Conservation (phyloP, 2,329 filamentous ascomycete species). For the Stemphylium lycopersici region DNA sequence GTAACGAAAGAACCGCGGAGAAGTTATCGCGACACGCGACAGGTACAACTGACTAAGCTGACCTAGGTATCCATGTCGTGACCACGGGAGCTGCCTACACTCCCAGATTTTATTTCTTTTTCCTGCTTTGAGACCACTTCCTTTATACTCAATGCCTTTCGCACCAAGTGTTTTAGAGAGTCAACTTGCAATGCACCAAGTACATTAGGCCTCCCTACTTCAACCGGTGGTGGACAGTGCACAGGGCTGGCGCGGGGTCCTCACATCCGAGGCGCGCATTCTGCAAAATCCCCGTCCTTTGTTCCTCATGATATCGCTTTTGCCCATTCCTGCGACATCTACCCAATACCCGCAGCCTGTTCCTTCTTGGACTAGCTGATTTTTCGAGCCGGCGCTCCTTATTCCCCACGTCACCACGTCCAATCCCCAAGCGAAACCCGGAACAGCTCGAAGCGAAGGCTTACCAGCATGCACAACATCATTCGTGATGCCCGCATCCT, state of each 20-base stretch:
- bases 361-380: slow-evolving; percentile 9
- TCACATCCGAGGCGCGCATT: slow-evolving; percentile 4
- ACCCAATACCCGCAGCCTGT: slow-evolving; percentile 3
- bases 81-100: not conserved
- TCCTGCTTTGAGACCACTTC: not conserved
- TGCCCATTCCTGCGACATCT: not conserved
- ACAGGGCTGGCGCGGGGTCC: slow-evolving; percentile 12
- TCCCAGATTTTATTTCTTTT: not conserved
- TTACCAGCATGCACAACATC: slow-evolving; percentile 29
- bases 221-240: slow-evolving; percentile 8
- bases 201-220: slow-evolving; percentile 9
- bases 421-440: slow-evolving; percentile 27
- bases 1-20: not conserved
- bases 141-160: not conserved
- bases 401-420: slow-evolving; percentile 9
- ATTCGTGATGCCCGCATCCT: slow-evolving; percentile 34
- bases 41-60: slow-evolving; percentile 7
- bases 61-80: not conserved
- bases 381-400: slow-evolving; percentile 6
- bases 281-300: slow-evolving; percentile 1
- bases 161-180: not conserved
- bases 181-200: not conserved
- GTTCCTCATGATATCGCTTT: slow-evolving; percentile 1
- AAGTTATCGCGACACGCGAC: not conserved
- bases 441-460: slow-evolving; percentile 36